Percentiles rank a stretch among this genome's conserved stretches.
phyloP scores from a whole-genome alignment of 768 basidiomycete genomes.

The Cyclocybe cylindracea region DNA sequence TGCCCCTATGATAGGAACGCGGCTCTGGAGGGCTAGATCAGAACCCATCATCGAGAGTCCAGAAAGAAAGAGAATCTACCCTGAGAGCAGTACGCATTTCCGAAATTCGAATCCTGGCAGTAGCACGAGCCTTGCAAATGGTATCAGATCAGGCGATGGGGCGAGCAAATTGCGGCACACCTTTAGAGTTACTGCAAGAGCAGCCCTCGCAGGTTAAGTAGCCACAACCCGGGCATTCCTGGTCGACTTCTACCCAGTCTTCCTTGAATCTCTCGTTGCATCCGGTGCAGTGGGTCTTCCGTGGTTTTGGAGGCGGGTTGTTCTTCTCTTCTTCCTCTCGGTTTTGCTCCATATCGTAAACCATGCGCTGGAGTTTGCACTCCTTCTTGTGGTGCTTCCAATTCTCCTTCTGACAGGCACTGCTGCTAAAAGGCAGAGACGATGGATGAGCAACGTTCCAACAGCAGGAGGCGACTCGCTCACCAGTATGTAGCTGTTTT shows the following conservation, averaged over 20 bases:
- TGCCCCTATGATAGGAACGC: slow-evolving; percentile 29
- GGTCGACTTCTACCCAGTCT: slow-evolving; percentile 21
- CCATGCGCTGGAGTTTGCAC: slow-evolving; percentile 33
- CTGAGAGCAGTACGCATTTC: slow-evolving; percentile 28
- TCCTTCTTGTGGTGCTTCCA: slow-evolving; percentile 34
- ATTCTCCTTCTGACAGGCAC: slow-evolving; percentile 27
- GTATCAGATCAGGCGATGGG: too few species aligned
- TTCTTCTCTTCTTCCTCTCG: slow-evolving; percentile 18
- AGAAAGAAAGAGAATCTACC: slow-evolving; percentile 6
- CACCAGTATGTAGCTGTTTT: slow-evolving; percentile 24
- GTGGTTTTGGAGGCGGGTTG: slow-evolving; percentile 22
- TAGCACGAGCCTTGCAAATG: slow-evolving; percentile 31
- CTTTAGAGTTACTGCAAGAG: slow-evolving; percentile 24
- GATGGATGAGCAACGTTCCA: too few species aligned
- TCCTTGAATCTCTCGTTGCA: slow-evolving; percentile 27
- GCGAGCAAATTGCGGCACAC: slow-evolving; percentile 6
- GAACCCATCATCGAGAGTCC: neutral
- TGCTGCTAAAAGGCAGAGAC: slow-evolving; percentile 7
- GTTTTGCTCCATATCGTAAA: slow-evolving; percentile 29
- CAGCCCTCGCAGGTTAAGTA: slow-evolving; percentile 35
- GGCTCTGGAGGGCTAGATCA: slow-evolving; percentile 18
- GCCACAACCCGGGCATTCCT: slow-evolving; percentile 33
- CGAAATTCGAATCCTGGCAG: slow-evolving; percentile 34
- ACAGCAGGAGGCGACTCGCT: neutral
- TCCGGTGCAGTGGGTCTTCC: slow-evolving; percentile 29